These are phyloP conservation scores for Fusarium lateritium DNA, from an alignment of 2,329 filamentous ascomycete species.

Conservation along the genomic window DNA sequence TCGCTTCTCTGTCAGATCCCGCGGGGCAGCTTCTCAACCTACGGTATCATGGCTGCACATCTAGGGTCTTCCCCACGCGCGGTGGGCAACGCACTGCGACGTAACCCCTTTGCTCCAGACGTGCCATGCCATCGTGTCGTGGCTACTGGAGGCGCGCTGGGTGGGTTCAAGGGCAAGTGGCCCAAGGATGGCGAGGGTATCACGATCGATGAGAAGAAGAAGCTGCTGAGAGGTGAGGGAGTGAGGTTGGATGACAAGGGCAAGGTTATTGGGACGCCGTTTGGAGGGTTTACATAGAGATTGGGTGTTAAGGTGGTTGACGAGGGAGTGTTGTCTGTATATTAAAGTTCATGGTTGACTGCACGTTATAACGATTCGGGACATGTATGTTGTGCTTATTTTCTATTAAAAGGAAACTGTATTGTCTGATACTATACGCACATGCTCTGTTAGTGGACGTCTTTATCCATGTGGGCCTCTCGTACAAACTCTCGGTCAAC, in stretches of 20 bases:
- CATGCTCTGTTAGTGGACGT: conserved; percentile 22
- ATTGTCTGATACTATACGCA: conserved; percentile 1
- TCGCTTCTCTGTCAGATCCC: conserved; percentile 83
- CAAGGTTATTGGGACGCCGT: conserved; percentile 71
- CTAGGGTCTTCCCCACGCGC: conserved; percentile 81
- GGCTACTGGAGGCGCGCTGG: conserved; percentile 78
- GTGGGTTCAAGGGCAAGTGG: conserved; percentile 79
- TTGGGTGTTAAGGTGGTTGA: background rate
- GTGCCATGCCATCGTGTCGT: conserved; percentile 88
- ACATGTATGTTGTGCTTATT: background rate
- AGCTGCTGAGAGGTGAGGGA: conserved; percentile 73
- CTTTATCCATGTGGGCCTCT: conserved; percentile 30
- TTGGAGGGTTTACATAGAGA: conserved; percentile 42
- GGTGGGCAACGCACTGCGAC: conserved; percentile 81
- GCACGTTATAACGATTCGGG: background rate
- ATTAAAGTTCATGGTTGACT: background rate
- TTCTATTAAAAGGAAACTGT: background rate
- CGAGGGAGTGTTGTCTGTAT: background rate
- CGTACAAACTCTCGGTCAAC: conserved; percentile 29
- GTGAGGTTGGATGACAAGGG: conserved; percentile 74
- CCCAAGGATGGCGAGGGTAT: conserved; percentile 72
- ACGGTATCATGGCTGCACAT: conserved; percentile 78
- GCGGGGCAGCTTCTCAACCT: conserved; percentile 81
- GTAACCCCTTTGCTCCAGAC: conserved; percentile 86
- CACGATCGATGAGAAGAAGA: conserved; percentile 75